Percentiles rank a stretch among this genome's conserved stretches.
phyloP scores from a whole-genome alignment of 2,329 filamentous ascomycete genomes.

The Phaeosphaeria sp. region DNA sequence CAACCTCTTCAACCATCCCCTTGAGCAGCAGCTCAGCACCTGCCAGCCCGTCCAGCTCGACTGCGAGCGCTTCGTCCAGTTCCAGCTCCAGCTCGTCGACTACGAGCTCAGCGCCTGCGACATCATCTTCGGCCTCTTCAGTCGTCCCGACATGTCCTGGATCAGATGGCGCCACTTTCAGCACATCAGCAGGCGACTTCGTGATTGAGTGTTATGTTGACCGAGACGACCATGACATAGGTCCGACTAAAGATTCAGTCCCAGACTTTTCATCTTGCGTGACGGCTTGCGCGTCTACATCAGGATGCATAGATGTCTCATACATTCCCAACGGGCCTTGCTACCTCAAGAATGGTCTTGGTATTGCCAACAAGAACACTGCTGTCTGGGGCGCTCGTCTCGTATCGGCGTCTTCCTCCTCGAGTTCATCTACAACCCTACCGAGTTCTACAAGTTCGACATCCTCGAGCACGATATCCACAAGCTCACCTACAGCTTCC shows the following conservation, averaged over 20 bases:
- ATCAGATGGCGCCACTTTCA: conserved; percentile 9
- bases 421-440: not conserved
- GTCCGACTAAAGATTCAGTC: conserved; percentile 4
- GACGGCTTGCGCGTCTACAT: conserved; percentile 6
- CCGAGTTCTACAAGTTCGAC: not conserved
- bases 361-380: not conserved
- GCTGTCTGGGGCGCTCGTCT: not conserved
- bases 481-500: not conserved
- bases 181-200: conserved; percentile 12
- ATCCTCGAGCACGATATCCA: not conserved
- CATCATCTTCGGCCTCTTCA: not conserved
- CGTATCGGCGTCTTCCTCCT: not conserved
- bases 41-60: conserved; percentile 1
- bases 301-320: conserved; percentile 11
- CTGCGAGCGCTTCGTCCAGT: not conserved
- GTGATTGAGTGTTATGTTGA: conserved; percentile 19
- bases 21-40: not conserved
- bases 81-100: conserved; percentile 2
- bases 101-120: conserved; percentile 1
- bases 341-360: conserved; percentile 4
- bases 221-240: conserved; percentile 9
- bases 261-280: conserved; percentile 9
- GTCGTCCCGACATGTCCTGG: conserved; percentile 11
- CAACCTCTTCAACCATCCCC: not conserved
- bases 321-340: conserved; percentile 15